A percentile compares a stretch with the other conserved stretches of the same genome.
phyloP scores from a whole-genome alignment of 2,329 filamentous ascomycete genomes.

The Hymenoscyphus albidus region DNA sequence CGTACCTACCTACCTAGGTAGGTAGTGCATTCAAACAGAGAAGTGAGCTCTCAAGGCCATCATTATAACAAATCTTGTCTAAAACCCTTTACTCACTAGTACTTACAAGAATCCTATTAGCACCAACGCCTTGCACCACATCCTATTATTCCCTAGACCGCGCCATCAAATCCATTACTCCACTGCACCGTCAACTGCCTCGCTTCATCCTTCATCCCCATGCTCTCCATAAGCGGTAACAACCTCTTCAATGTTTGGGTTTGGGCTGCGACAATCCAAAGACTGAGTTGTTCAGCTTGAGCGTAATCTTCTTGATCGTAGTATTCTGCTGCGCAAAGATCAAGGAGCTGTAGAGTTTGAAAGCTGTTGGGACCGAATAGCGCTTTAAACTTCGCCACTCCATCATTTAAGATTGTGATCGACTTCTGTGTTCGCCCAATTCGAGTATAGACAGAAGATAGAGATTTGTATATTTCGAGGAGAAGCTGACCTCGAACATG shows the following conservation, averaged over 20 bases:
- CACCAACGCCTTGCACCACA: too few relatives aligned
- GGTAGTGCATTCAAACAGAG: too few relatives aligned
- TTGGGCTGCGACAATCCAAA: neutral
- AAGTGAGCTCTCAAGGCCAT: too few relatives aligned
- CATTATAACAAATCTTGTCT: too few relatives aligned
- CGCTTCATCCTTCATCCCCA: slow-evolving; percentile 1
- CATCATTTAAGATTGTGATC: neutral
- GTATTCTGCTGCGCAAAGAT: slow-evolving; percentile 1
- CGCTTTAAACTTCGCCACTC: neutral
- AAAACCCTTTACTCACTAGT: too few relatives aligned
- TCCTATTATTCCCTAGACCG: too few relatives aligned
- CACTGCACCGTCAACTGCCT: neutral
- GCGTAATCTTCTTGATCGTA: slow-evolving; percentile 6
- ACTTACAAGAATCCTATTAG: too few relatives aligned
- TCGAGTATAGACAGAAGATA: neutral
- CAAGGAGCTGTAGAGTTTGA: slow-evolving; percentile 2
- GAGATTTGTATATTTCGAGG: neutral
- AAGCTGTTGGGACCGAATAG: slow-evolving; percentile 2
- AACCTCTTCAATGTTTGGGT: slow-evolving; percentile 1
- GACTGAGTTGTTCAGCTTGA: neutral
- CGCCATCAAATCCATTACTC: neutral
- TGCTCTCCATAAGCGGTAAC: neutral
- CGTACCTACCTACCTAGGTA: too few relatives aligned
- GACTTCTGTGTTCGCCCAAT: neutral
- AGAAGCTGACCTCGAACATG: neutral